Evolutionary conservation across 2,329 filamentous ascomycete genomes (phyloP), one percentile per base, ranked within the genome.

Genomic region (Amesomyces nigricolor): DNA sequence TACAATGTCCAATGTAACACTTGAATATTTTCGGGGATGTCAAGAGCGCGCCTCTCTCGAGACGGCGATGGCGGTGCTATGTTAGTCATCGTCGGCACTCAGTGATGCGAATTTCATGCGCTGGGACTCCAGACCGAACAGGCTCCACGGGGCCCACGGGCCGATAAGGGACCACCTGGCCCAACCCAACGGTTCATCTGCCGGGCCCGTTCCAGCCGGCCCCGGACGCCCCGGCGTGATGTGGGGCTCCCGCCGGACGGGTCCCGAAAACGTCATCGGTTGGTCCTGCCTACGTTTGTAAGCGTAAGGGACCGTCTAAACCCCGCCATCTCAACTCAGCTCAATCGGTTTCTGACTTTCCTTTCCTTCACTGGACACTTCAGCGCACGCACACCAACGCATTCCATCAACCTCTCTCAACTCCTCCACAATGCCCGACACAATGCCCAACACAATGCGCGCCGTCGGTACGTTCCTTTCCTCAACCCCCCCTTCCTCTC

Each of bases 391-490:
- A 22, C 43, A 46, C 19, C 43, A 46, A 5, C 35, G n/a, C 4
- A 17, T 10, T n/a, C 22, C n/a, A 39, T 16, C 37, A 11, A 32
- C 22, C 22, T 26, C 22, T 26, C 22, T 26, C 13, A n/a, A 17
- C 10, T 11, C 22, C 19, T 9, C 4, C 4, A 14, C 16, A 47
- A 7, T 35, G 26, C 3, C 6, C 8, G 6, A 26, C n/a, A 51
- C 47, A 52, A 57, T 68, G 66, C 45, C 64, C 9, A 51, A 63
- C 17, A 61, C 64, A 45, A 76, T 76, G 71, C 76, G 68, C 64
- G 74, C 74, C 65, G 67, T 77, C 45, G 74, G 74, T 75, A 67
- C 43, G 69, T 48, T 38, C 7, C 10, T 10, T n/a, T 26, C 13
- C 43, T 47, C 37, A 14, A 30, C 16, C 32, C 30, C 10, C n/a